Conservation (phyloP, 805 yeast species). For the Myxozyma mucilagina region DNA sequence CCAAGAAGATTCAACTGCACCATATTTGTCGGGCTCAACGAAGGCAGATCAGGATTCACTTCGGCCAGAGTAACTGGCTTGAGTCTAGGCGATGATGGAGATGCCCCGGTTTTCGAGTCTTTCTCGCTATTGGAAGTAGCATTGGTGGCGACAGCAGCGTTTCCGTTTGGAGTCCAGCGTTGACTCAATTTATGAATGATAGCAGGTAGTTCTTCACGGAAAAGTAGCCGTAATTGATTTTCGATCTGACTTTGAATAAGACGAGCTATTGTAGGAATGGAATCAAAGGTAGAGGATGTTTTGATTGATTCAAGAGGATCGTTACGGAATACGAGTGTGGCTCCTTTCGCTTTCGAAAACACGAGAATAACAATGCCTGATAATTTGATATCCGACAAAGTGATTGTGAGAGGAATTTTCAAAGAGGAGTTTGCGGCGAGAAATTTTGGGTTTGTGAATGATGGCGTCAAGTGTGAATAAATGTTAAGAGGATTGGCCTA, state of each 20-base stretch:
- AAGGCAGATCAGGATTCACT: constrained; percentile 60
- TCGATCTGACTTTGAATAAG: constrained; percentile 82
- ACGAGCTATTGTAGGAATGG: constrained; percentile 77
- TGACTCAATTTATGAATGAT: constrained; percentile 74
- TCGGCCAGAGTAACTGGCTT: constrained; percentile 51
- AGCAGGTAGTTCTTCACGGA: constrained; percentile 81
- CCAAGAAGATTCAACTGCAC: constrained; percentile 65
- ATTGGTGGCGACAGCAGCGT: constrained; percentile 14
- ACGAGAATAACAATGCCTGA: constrained; percentile 84
- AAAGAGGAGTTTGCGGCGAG: constrained; percentile 65
- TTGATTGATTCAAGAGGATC: constrained; percentile 83
- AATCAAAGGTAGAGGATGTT: constrained; percentile 84
- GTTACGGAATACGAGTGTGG: constrained; percentile 82
- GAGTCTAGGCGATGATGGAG: constrained; percentile 32
- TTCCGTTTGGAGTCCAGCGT: constrained; percentile 54
- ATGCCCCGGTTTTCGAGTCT: constrained; percentile 31
- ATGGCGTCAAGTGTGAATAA: constrained; percentile 47
- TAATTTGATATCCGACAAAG: constrained; percentile 67
- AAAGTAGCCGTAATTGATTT: constrained; percentile 71
- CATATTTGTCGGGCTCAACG: constrained; percentile 65
- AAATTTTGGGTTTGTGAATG: constrained; percentile 68
- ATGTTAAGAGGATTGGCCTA: constrained; percentile 79
- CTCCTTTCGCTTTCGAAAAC: constrained; percentile 75
- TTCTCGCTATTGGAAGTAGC: constrained; percentile 20
- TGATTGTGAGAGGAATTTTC: constrained; percentile 75